A percentile compares a stretch with the other conserved stretches of the same genome.
Conservation (phyloP, 441 rosid genomes). For the Biscutella auriculata region DNA sequence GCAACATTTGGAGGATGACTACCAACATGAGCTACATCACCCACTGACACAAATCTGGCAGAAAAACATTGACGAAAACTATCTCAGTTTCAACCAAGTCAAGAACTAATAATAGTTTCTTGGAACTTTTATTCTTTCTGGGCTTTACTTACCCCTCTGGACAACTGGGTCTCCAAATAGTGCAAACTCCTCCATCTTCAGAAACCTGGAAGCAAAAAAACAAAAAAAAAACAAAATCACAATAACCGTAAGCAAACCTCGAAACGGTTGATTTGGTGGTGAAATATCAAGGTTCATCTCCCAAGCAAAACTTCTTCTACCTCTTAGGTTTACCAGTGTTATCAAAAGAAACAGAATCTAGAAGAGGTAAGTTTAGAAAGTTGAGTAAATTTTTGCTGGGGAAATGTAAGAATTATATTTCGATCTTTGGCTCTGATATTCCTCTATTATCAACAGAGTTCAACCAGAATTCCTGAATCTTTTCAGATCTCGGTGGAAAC, state of each 20-base stretch:
- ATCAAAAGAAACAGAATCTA: neutral
- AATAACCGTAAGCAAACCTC: neutral
- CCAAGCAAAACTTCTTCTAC: neutral
- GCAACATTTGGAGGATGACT: conserved; percentile 82
- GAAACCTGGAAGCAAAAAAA: conserved; percentile 38
- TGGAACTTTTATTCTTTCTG: neutral
- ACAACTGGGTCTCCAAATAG: conserved; percentile 92
- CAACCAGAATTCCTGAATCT: neutral
- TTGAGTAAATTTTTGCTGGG: neutral
- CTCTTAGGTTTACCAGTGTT: neutral
- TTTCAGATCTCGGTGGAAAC: neutral
- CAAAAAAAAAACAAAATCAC: too few relatives aligned
- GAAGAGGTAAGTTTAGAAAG: neutral
- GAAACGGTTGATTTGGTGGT: neutral
- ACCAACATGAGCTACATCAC: conserved; percentile 84
- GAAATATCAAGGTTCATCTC: neutral
- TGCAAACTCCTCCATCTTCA: conserved; percentile 54
- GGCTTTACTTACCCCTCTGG: conserved; percentile 56
- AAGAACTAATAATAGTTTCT: neutral
- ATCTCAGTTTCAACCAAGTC: neutral
- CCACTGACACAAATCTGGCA: conserved; percentile 65
- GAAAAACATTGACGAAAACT: neutral
- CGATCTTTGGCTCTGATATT: neutral
- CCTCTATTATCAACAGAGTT: neutral
- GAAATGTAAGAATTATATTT: neutral